Evolutionary conservation across 2,329 filamentous ascomycete species (phyloP), one percentile per base, ranked within the genome.

Genomic region (Alternaria novae-zelandiae): DNA sequence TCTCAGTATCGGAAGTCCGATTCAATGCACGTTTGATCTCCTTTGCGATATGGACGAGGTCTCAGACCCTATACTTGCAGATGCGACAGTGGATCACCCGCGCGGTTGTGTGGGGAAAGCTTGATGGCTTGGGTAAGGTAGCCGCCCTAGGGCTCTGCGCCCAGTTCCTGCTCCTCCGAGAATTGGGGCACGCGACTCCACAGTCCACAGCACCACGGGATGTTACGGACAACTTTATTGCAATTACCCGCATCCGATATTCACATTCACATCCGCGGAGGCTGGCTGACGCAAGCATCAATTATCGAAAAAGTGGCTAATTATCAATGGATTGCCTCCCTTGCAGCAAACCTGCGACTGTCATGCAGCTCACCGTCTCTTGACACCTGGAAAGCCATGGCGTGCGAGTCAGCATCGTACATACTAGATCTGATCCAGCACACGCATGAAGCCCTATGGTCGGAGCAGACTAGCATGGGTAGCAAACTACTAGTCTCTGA

Each of bases 21-120:
- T 47, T 54, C 26, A 32, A 17, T 32, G 15, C 23, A 25, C 23
- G 21, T 53, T 54, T 44, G 13, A 23, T 46, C 23, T 44, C 50
- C 45, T 20, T 30, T 54, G 17, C 44, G 3, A 41, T 41, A 25
- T 12, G 11, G 32, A 30, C 26, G 49, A 41, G 13, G 49, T 53
- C 49, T 13, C 28, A 61, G 17, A 30, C 26, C 45, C 43, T 53
- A 43, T 30, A 54, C 45, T 36, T 60, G 57, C 56, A 59, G 49
- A 54, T 59, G 60, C 60, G 36, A 17, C 60, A 44, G 61, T 60
- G 61, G 57, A 63, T 60, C 61, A 54, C 45, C 61, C 61, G 61
- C 57, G 58, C 36, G 61, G 56, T 41, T 41, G 36, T 74, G 72
- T 68, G 74, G 74, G 74, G 74, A 76, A 75, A 75, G 72, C 73